Percentiles rank a stretch among this genome's conserved stretches.
These are phyloP conservation scores for Alternaria consortialis DNA, from an alignment of 2,329 filamentous ascomycete genomes.

Conservation along the genomic window DNA sequence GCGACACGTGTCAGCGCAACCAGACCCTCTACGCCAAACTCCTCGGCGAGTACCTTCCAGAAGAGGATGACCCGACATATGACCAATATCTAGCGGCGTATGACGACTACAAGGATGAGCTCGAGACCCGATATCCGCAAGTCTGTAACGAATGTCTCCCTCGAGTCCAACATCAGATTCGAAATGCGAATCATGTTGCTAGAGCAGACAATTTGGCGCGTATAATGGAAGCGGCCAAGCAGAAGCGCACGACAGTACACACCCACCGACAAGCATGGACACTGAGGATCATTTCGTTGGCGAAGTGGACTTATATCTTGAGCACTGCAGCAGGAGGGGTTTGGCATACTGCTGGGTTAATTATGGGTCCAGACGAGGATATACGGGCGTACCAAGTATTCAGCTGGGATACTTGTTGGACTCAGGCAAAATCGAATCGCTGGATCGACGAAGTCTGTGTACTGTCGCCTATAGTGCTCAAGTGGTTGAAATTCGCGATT, in stretches of 20 bases:
- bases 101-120: constrained; percentile 72
- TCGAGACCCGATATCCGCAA: constrained; percentile 88
- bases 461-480: constrained; percentile 27
- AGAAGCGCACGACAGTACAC: constrained; percentile 30
- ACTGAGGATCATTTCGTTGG: constrained; percentile 57
- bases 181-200: constrained; percentile 78
- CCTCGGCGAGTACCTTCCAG: constrained; percentile 80
- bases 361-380: constrained; percentile 26
- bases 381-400: constrained; percentile 11
- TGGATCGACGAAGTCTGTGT: constrained; percentile 41
- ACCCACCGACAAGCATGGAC: constrained; percentile 55
- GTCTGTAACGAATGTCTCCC: constrained; percentile 84
- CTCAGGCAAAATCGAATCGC: constrained; percentile 28
- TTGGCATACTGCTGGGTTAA: constrained; percentile 47
- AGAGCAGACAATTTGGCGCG: constrained; percentile 82
- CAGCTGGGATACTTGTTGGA: constrained; percentile 31
- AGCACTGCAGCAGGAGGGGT: constrained; percentile 45
- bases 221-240: constrained; percentile 70
- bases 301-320: constrained; percentile 53
- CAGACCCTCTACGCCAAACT: constrained; percentile 81
- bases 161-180: constrained; percentile 73
- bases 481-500: constrained; percentile 50
- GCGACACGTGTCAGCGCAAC: constrained; percentile 84
- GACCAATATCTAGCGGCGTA: constrained; percentile 72
- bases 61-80: constrained; percentile 72